A percentile compares a stretch with the other conserved stretches of the same genome.
Evolutionary conservation across 1,139 yeast genomes (phyloP).

Genomic region (Saccharomyces hybrid): DNA sequence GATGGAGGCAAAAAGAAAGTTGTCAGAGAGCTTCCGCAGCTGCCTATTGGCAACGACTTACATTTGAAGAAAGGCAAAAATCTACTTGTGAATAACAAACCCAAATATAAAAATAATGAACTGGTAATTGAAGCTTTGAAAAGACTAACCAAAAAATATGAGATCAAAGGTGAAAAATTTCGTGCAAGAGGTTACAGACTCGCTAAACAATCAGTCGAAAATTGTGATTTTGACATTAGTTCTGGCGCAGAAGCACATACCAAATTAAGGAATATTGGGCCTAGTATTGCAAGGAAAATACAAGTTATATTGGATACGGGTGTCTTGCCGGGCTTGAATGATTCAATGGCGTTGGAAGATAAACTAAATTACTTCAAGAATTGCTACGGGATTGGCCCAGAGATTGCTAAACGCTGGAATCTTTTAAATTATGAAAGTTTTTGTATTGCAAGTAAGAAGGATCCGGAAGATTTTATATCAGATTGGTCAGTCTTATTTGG

Average conservation of each 20-base stretch:
- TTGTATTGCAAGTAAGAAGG: conserved; percentile 34
- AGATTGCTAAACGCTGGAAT: conserved; percentile 40
- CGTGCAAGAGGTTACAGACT: conserved; percentile 41
- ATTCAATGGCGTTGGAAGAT: conserved; percentile 25
- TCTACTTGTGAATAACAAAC: conserved; percentile 5
- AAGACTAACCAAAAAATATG: conserved; percentile 35
- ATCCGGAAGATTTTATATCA: conserved; percentile 26
- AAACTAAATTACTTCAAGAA: conserved; percentile 36
- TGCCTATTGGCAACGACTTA: neutral
- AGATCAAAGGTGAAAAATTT: conserved; percentile 37
- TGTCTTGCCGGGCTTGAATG: conserved; percentile 35
- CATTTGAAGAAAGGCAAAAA: neutral
- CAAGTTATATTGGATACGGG: conserved; percentile 42
- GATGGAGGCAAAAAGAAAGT: neutral
- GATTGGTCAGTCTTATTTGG: conserved; percentile 40
- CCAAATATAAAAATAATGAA: conserved; percentile 31
- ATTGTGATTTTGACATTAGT: conserved; percentile 29
- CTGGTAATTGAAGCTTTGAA: conserved; percentile 34
- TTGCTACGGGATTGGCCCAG: conserved; percentile 49
- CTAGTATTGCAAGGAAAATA: conserved; percentile 41
- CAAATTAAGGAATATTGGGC: conserved; percentile 40
- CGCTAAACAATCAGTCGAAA: conserved; percentile 38
- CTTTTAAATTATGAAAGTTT: conserved; percentile 37
- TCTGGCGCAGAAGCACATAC: conserved; percentile 37
- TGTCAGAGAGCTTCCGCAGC: neutral